phyloP scores from a whole-genome alignment of 2,329 filamentous ascomycete genomes.

The Exophiala bonariae region DNA sequence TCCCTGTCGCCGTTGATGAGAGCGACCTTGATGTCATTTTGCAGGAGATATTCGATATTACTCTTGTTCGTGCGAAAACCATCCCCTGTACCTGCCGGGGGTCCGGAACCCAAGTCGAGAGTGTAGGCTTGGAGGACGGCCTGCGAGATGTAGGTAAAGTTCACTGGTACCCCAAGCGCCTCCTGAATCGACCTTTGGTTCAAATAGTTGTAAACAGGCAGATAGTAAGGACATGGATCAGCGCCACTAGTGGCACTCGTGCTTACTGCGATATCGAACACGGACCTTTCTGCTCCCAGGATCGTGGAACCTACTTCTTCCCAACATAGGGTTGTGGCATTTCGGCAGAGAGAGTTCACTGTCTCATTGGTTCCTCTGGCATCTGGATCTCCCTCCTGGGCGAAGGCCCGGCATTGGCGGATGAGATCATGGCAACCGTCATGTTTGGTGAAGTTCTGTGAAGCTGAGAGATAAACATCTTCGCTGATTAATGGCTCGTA shows the following conservation, averaged over 20 bases:
- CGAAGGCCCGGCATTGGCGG: slow-evolving; percentile 50
- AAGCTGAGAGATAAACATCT: slow-evolving; percentile 46
- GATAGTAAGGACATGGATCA: slow-evolving; percentile 57
- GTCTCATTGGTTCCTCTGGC: slow-evolving; percentile 47
- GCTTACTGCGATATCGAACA: slow-evolving; percentile 59
- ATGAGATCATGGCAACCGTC: slow-evolving; percentile 58
- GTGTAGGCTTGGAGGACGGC: slow-evolving; percentile 37
- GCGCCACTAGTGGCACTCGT: slow-evolving; percentile 28
- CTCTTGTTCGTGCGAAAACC: slow-evolving; percentile 31
- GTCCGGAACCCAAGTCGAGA: slow-evolving; percentile 28
- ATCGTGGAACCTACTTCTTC: slow-evolving; percentile 3
- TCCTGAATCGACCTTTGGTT: slow-evolving; percentile 58
- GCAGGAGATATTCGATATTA: slow-evolving; percentile 50
- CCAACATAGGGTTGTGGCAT: slow-evolving; percentile 48
- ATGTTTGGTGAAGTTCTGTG: slow-evolving; percentile 44
- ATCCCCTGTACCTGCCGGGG: slow-evolving; percentile 24
- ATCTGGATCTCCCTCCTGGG: slow-evolving; percentile 50
- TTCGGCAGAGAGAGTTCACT: slow-evolving; percentile 46
- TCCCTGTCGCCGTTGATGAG: slow-evolving; percentile 56
- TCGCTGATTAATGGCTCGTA: slow-evolving; percentile 54
- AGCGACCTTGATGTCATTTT: slow-evolving; percentile 51
- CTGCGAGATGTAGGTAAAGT: slow-evolving; percentile 51
- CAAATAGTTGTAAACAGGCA: slow-evolving; percentile 46
- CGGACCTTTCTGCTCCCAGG: slow-evolving; percentile 43
- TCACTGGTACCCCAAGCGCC: slow-evolving; percentile 60